Conservation (phyloP, 2,329 filamentous ascomycete species). For the Aspergillus hiratsukae region DNA sequence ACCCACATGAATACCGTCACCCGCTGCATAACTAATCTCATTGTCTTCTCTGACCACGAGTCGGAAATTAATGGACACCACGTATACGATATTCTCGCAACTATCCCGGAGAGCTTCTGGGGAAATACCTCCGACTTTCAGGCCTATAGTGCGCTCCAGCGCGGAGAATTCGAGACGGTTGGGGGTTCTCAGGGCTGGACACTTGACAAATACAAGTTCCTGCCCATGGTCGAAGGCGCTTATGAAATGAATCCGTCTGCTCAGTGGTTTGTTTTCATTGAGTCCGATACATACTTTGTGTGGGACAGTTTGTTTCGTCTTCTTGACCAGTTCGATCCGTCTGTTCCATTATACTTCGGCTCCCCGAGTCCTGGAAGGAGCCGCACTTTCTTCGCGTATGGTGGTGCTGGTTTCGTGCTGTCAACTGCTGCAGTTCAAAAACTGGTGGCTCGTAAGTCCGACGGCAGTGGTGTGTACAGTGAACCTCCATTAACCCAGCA, state of each 20-base stretch:
- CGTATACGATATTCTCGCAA: conserved; percentile 45
- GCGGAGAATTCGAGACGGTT: conserved; percentile 27
- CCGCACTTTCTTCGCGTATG: conserved; percentile 46
- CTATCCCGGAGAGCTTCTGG: conserved; percentile 42
- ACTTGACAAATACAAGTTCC: conserved; percentile 56
- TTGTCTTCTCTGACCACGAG: neutral
- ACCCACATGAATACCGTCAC: neutral
- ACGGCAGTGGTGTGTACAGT: conserved; percentile 31
- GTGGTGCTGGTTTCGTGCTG: conserved; percentile 47
- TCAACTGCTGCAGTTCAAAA: conserved; percentile 44
- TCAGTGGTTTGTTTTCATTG: conserved; percentile 55
- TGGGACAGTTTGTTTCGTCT: conserved; percentile 47
- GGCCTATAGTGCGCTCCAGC: conserved; percentile 40
- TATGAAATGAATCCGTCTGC: conserved; percentile 46
- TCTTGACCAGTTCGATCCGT: conserved; percentile 47
- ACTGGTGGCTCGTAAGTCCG: conserved; percentile 24
- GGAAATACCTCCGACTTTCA: conserved; percentile 34
- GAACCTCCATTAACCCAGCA: conserved; percentile 37
- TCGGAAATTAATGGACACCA: conserved; percentile 36
- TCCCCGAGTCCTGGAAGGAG: conserved; percentile 42
- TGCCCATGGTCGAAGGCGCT: conserved; percentile 52
- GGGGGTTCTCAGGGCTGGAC: conserved; percentile 45
- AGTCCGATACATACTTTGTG: conserved; percentile 51
- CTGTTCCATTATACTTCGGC: conserved; percentile 46
- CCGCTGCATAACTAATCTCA: neutral